Conservation (phyloP, 805 yeast species). For the Cyberlindnera samutprakarnensis region DNA sequence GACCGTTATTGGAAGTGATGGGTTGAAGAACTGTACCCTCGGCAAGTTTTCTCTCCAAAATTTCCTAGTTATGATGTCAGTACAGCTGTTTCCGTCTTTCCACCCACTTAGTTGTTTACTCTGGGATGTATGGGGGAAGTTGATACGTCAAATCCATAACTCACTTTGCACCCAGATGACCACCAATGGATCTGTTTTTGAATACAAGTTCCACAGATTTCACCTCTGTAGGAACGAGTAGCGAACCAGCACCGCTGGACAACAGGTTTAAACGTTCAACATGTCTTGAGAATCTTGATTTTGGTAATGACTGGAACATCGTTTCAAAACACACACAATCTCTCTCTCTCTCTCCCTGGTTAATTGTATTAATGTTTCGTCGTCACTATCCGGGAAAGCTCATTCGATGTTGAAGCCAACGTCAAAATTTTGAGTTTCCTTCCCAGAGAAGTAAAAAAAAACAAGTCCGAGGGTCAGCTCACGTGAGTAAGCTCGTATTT, state of each 20-base stretch:
- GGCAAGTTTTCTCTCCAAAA: slow-evolving; percentile 76
- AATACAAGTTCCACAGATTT: slow-evolving; percentile 44
- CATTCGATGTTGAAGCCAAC: too few species aligned
- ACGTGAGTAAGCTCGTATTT: too few species aligned
- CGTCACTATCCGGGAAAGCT: too few species aligned
- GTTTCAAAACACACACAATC: too few species aligned
- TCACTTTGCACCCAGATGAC: slow-evolving; percentile 51
- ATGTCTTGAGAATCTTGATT: slow-evolving; percentile 39
- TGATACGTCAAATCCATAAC: slow-evolving; percentile 2
- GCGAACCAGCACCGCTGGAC: slow-evolving; percentile 39
- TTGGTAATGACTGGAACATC: slow-evolving; percentile 27
- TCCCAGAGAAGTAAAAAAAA: too few species aligned
- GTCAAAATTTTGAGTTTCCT: too few species aligned
- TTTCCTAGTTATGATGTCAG: slow-evolving; percentile 34
- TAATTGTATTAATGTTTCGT: too few species aligned
- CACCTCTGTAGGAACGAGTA: slow-evolving; percentile 29
- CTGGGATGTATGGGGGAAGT: not conserved
- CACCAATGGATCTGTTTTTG: slow-evolving; percentile 38
- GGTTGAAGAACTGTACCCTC: slow-evolving; percentile 76
- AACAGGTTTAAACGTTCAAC: slow-evolving; percentile 41
- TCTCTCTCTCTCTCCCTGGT: too few species aligned
- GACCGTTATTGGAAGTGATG: slow-evolving; percentile 55
- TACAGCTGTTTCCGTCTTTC: too few species aligned
- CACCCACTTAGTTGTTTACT: too few species aligned
- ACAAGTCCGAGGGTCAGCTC: too few species aligned